These are phyloP conservation scores for Shiraia bambusicola DNA, from an alignment of 2,329 filamentous ascomycete genomes.

Conservation along the genomic window DNA sequence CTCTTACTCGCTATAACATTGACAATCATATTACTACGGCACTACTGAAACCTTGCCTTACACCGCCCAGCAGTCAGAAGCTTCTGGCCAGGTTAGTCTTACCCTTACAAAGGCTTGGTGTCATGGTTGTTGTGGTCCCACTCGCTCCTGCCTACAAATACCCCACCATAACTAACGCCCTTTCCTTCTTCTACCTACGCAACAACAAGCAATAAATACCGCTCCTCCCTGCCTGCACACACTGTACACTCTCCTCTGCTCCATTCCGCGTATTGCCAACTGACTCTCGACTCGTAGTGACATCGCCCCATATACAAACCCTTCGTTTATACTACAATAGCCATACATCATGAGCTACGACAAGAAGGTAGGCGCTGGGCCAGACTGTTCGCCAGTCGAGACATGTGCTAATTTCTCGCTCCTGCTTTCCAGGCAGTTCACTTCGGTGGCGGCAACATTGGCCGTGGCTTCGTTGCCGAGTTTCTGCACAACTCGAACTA, in stretches of 20 bases:
- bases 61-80: conserved; percentile 23
- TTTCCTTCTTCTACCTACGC: conserved; percentile 9
- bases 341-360: conserved; percentile 39
- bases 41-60: conserved; percentile 16
- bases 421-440: conserved; percentile 44
- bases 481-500: conserved; percentile 94
- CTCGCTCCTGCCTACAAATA: conserved; percentile 31
- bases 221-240: conserved; percentile 4
- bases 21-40: conserved; percentile 17
- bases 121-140: conserved; percentile 12
- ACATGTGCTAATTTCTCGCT: background rate
- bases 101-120: conserved; percentile 10
- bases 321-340: conserved; percentile 1
- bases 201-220: conserved; percentile 6
- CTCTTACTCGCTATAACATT: conserved; percentile 17
- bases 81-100: conserved; percentile 24
- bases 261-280: conserved; percentile 11
- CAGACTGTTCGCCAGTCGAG: background rate
- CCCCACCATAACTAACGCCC: conserved; percentile 20
- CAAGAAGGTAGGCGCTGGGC: conserved; percentile 41
- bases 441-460: conserved; percentile 57
- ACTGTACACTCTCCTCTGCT: conserved; percentile 1
- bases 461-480: conserved; percentile 51
- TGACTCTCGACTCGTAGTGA: conserved; percentile 14
- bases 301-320: conserved; percentile 8